A percentile compares a stretch with the other conserved stretches of the same genome.
Conservation (phyloP, 2,329 filamentous ascomycete species). For the Pseudocercospora ulei region DNA sequence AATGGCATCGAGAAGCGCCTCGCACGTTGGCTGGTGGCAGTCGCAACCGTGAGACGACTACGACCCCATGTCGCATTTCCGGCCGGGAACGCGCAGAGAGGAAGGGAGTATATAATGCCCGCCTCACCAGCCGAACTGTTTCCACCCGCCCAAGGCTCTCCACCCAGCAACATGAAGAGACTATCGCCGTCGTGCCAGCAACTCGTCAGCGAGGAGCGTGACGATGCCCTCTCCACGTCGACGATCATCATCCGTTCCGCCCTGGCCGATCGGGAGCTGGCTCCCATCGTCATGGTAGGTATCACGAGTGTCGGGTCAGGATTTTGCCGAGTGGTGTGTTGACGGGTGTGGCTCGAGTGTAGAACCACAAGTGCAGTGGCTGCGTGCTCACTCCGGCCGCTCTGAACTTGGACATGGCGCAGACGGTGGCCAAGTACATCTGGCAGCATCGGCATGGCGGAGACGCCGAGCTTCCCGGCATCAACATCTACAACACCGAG, state of each 20-base stretch:
- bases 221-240: constrained; percentile 12
- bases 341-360: not conserved
- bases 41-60: not conserved
- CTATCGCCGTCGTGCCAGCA: constrained; percentile 27
- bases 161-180: constrained; percentile 6
- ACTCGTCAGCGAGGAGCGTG: constrained; percentile 17
- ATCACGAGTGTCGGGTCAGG: not conserved
- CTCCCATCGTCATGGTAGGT: constrained; percentile 19
- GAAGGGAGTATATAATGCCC: constrained; percentile 5
- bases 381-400: constrained; percentile 30
- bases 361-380: constrained; percentile 33
- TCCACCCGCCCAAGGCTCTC: not conserved
- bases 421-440: constrained; percentile 26
- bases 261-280: constrained; percentile 23
- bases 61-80: not conserved
- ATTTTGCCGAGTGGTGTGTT: not conserved
- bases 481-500: constrained; percentile 26
- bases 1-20: too few relatives aligned
- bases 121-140: constrained; percentile 4
- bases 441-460: constrained; percentile 14
- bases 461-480: constrained; percentile 16
- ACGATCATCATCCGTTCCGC: constrained; percentile 25
- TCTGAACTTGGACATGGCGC: constrained; percentile 33
- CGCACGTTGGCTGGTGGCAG: not conserved
- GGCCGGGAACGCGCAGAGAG: too few relatives aligned